Conservation (phyloP, 768 basidiomycete genomes). For the Tricholoma furcatifolium region DNA sequence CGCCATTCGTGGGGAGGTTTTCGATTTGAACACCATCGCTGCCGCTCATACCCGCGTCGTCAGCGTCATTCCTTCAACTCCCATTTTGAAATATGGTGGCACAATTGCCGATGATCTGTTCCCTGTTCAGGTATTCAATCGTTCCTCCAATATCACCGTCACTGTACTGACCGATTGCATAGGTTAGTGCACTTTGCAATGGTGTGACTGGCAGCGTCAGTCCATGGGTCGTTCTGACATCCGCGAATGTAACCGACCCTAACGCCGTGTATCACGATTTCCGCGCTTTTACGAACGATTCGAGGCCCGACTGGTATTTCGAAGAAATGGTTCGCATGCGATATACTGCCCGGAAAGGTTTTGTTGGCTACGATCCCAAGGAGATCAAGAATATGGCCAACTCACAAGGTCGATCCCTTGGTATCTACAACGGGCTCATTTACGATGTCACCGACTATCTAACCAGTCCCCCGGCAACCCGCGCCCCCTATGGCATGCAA, state of each 20-base stretch:
- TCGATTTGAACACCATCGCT: conserved; percentile 75
- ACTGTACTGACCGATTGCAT: conserved; percentile 6
- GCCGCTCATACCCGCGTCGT: conserved; percentile 66
- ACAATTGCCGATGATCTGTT: conserved; percentile 72
- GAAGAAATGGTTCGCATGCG: conserved; percentile 93
- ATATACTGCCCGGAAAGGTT: conserved; percentile 84
- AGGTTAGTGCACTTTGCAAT: conserved; percentile 93
- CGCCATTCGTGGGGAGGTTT: conserved; percentile 90
- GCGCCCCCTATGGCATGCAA: conserved; percentile 45
- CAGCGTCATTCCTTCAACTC: conserved; percentile 70
- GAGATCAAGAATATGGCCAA: conserved; percentile 72
- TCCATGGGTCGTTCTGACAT: conserved; percentile 77
- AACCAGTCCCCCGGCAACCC: conserved; percentile 58
- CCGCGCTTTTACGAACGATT: conserved; percentile 83
- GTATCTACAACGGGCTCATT: conserved; percentile 82
- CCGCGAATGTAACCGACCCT: conserved; percentile 71
- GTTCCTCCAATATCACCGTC: no score
- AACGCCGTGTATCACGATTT: conserved; percentile 95
- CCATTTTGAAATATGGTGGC: conserved; percentile 84
- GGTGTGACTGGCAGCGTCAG: conserved; percentile 79
- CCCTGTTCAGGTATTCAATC: conserved; percentile 79
- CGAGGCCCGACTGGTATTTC: conserved; percentile 97
- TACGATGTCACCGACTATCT: conserved; percentile 89
- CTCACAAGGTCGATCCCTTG: conserved; percentile 56
- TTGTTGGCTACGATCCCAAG: conserved; percentile 78